Percentiles rank a stretch among this genome's conserved stretches.
These are phyloP conservation scores for Epichloe sylvatica DNA, from an alignment of 2,329 filamentous ascomycete genomes.

Conservation along the genomic window DNA sequence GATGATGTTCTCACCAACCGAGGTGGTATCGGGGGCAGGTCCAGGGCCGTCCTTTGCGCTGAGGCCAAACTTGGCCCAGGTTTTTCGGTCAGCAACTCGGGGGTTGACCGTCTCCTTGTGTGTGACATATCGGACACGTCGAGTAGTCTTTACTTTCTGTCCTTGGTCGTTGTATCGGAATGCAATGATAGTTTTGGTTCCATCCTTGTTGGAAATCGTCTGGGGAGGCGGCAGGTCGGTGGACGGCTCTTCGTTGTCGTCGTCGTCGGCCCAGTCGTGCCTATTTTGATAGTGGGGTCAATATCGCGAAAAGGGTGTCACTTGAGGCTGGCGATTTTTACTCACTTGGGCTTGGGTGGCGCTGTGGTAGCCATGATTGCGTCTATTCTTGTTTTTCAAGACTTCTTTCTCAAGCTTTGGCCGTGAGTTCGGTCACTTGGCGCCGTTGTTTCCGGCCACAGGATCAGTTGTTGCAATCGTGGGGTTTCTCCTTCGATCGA, in stretches of 20 bases:
- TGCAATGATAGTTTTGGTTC: conserved; percentile 87
- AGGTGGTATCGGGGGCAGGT: conserved; percentile 79
- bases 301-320: conserved; percentile 8
- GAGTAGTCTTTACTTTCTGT: conserved; percentile 94
- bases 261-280: conserved; percentile 90
- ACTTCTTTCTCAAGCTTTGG: neutral
- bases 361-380: conserved; percentile 25
- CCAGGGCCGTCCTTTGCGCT: conserved; percentile 75
- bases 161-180: conserved; percentile 84
- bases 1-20: conserved; percentile 93
- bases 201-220: conserved; percentile 93
- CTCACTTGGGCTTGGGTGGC: conserved; percentile 28
- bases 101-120: conserved; percentile 93
- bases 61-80: conserved; percentile 83
- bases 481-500: conserved; percentile 22
- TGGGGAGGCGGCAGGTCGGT: conserved; percentile 67
- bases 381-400: conserved; percentile 5
- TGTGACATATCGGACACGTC: conserved; percentile 82
- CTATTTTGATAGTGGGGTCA: conserved; percentile 30
- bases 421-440: neutral
- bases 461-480: conserved; percentile 19
- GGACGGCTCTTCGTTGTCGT: conserved; percentile 64
- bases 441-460: conserved; percentile 12
- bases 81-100: conserved; percentile 90
- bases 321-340: conserved; percentile 5